Percentiles rank a stretch among this genome's conserved stretches.
phyloP scores from a whole-genome alignment of 225 moss, liverwort and hornwort genomes.

The Straminergon stramineum region DNA sequence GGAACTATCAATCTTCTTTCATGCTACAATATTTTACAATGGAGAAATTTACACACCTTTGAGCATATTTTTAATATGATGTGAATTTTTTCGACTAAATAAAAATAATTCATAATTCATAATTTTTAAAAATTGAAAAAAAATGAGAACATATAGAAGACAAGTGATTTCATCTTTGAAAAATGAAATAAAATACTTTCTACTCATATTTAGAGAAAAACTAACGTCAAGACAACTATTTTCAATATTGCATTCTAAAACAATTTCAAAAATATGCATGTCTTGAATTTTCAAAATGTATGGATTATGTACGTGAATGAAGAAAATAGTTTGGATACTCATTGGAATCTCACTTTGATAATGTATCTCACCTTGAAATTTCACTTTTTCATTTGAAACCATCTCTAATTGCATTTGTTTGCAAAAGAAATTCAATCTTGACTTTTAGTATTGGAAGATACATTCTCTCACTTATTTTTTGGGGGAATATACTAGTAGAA shows the following conservation, averaged over 20 bases:
- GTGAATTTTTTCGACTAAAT: not conserved
- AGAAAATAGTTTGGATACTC: not conserved
- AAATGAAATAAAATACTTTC: not conserved
- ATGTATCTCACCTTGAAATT: not conserved
- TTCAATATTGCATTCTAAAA: fast-evolving
- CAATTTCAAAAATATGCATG: not conserved
- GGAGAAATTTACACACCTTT: not conserved
- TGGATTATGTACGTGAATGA: not conserved
- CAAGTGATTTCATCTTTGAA: too few relatives aligned
- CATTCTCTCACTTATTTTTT: too few relatives aligned
- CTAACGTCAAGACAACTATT: fast-evolving
- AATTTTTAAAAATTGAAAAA: too few relatives aligned
- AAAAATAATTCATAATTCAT: too few relatives aligned
- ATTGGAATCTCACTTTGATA: not conserved
- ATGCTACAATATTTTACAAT: not conserved
- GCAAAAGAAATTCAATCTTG: not conserved
- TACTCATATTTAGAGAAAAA: not conserved
- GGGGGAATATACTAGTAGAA: too few relatives aligned
- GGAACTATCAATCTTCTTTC: fast-evolving
- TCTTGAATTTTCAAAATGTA: not conserved
- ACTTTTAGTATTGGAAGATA: not conserved
- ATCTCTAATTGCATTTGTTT: not conserved
- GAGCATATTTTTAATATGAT: not conserved
- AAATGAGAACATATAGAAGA: not conserved
- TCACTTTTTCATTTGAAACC: not conserved